Conservation (phyloP, 2,329 filamentous ascomycete species). For the Curvularia eragrostidis region DNA sequence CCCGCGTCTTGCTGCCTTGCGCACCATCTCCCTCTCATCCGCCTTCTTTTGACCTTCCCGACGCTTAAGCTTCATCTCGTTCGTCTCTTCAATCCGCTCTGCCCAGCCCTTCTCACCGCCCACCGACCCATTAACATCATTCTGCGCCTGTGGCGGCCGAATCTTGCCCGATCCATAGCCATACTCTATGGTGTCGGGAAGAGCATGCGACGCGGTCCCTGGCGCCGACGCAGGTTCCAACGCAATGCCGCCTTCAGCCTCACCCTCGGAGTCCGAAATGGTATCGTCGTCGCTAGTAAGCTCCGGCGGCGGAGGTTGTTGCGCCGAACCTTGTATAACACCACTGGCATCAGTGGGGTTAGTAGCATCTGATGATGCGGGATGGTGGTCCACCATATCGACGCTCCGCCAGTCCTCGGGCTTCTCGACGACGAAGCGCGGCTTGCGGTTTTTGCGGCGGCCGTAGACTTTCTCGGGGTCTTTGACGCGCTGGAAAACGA, state of each 20-base stretch:
- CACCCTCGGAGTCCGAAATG: conserved; percentile 25
- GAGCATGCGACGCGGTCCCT: not conserved
- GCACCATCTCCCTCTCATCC: conserved; percentile 64
- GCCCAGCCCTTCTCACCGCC: conserved; percentile 63
- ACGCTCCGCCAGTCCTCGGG: conserved; percentile 53
- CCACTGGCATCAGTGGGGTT: not conserved
- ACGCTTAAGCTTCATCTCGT: conserved; percentile 59
- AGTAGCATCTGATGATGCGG: not conserved
- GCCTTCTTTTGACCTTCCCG: conserved; percentile 58
- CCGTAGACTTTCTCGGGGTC: conserved; percentile 57
- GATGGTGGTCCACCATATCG: conserved; percentile 54
- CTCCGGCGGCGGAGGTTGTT: conserved; percentile 5
- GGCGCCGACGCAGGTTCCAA: conserved; percentile 14
- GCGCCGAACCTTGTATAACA: not conserved
- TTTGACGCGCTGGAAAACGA: conserved; percentile 57
- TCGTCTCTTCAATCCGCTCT: conserved; percentile 60
- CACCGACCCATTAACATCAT: conserved; percentile 64
- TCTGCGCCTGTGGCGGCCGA: conserved; percentile 52
- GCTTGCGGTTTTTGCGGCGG: conserved; percentile 55
- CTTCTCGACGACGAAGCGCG: conserved; percentile 48
- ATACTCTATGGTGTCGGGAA: conserved; percentile 29
- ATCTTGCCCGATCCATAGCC: conserved; percentile 42
- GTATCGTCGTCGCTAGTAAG: conserved; percentile 22
- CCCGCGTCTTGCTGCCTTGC: conserved; percentile 67
- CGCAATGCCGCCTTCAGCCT: conserved; percentile 25